Evolutionary conservation across 306 rosid genomes (phyloP).

Genomic region (Gynostemma pentaphyllum): DNA sequence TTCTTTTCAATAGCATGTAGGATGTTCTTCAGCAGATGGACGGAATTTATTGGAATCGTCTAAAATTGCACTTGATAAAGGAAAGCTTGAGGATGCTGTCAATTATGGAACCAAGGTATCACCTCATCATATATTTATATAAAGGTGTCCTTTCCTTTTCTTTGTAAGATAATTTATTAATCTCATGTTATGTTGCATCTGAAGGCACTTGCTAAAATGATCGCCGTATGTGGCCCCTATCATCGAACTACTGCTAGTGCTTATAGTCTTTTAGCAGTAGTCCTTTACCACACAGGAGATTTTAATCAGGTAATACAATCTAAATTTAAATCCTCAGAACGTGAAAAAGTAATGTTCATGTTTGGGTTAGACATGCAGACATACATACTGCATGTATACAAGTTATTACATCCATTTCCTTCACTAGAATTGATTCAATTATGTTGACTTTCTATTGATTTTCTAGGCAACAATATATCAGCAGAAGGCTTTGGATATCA

Average conservation of each 20-base stretch:
- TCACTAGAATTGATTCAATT: too few species aligned
- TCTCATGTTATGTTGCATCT: slow-evolving; percentile 11
- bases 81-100: slow-evolving; percentile 95
- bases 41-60: slow-evolving; percentile 86
- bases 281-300: slow-evolving; percentile 97
- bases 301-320: slow-evolving; percentile 63
- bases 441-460: background rate
- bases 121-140: slow-evolving; percentile 5
- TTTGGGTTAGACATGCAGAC: too few species aligned
- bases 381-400: too few species aligned
- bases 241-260: slow-evolving; percentile 96
- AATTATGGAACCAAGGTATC: slow-evolving; percentile 85
- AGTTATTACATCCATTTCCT: too few species aligned
- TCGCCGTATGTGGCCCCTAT: slow-evolving; percentile 86
- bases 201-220: slow-evolving; percentile 86
- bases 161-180: slow-evolving; percentile 3
- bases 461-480: slow-evolving; percentile 89
- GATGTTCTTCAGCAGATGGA: slow-evolving; percentile 80
- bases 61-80: slow-evolving; percentile 91
- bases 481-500: slow-evolving; percentile 87
- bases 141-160: background rate
- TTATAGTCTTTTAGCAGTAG: slow-evolving; percentile 92
- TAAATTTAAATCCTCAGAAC: background rate
- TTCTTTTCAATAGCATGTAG: slow-evolving; percentile 55
- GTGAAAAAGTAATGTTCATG: too few species aligned